Evolutionary conservation across 2,329 filamentous ascomycete species (phyloP), one percentile per base, ranked within the genome.

Genomic region (Dothiorella sarmentorum): DNA sequence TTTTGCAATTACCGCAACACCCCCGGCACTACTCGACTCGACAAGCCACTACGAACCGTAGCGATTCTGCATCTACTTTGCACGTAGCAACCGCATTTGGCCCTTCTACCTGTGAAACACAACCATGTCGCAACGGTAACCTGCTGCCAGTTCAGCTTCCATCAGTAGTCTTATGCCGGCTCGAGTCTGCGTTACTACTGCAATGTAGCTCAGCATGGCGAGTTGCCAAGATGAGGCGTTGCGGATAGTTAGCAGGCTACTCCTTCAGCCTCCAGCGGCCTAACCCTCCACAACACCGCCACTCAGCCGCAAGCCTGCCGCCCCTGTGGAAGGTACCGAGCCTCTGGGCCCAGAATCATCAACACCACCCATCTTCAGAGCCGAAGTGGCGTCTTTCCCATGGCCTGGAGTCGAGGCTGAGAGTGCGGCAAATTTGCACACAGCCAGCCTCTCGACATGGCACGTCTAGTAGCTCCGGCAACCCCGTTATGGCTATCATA

Each of bases 231-330:
- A 10, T 20, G 40, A 9, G 15, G 9, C 40, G 13, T 11, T 18
- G 42, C 42, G 24, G 42, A 17, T 29, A 17, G 24, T 24, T 18
- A 18, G 4, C 15, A 10, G 18, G 13, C 42, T 24, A 24, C 4
- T 24, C 26, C 26, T 20, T 43, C 40, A 43, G 40, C 40, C 40
- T 20, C 18, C 40, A 5, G 24, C 15, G 13, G 6, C 38, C 22
- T 52, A 53, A 35, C 49, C 33, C 47, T 31, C 47, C 47, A 52
- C 47, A 52, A 38, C 47, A 52, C 49, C 49, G 49, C 49, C 49
- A 38, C 49, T 40, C 49, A 53, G 49, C 49, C 49, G n/a, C 49
- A 40, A 38, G 27, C 33, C 49, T 13, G n/a, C 49, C 33, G 9
- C 49, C 24, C 49, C 35, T 40, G 33, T 15, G 49, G 49, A 7